Evolutionary conservation across 2,329 filamentous ascomycete species (phyloP).

Genomic region (Diaporthe sp.): DNA sequence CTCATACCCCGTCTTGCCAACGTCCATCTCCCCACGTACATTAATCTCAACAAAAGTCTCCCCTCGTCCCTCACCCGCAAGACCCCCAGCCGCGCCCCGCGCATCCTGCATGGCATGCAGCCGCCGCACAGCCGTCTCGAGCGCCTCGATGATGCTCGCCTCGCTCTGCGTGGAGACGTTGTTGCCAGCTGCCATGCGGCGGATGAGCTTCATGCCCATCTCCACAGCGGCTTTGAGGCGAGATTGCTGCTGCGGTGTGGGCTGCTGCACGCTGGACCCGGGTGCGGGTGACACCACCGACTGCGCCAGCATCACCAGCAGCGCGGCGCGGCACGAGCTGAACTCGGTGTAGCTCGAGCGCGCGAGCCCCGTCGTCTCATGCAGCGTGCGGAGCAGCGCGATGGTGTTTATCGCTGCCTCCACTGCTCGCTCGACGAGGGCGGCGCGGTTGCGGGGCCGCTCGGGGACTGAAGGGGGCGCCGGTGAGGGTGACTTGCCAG

Average conservation of each 20-base stretch:
- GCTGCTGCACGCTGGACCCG: not conserved
- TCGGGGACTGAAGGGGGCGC: not conserved
- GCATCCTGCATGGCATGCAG: constrained; percentile 38
- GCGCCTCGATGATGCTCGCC: constrained; percentile 39
- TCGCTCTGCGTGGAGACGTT: constrained; percentile 39
- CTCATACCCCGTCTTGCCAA: constrained; percentile 37
- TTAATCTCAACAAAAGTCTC: constrained; percentile 8
- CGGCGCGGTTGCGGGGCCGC: constrained; percentile 35
- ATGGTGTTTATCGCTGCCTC: constrained; percentile 65
- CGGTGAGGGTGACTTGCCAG: not conserved
- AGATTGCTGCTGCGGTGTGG: not conserved
- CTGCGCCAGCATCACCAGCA: constrained; percentile 56
- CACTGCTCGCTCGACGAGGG: constrained; percentile 64
- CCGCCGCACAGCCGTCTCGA: constrained; percentile 37
- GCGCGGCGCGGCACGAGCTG: constrained; percentile 65
- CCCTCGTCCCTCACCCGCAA: not conserved
- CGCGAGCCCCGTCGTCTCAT: constrained; percentile 64
- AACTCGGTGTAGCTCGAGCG: constrained; percentile 69
- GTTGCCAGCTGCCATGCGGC: constrained; percentile 36
- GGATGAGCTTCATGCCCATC: constrained; percentile 38
- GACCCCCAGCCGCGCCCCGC: not conserved
- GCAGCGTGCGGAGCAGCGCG: constrained; percentile 62
- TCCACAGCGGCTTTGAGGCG: constrained; percentile 33
- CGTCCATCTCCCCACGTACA: constrained; percentile 23
- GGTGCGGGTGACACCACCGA: constrained; percentile 23